Conservation (phyloP, 106 monocot genomes). For the Acorus calamus region DNA sequence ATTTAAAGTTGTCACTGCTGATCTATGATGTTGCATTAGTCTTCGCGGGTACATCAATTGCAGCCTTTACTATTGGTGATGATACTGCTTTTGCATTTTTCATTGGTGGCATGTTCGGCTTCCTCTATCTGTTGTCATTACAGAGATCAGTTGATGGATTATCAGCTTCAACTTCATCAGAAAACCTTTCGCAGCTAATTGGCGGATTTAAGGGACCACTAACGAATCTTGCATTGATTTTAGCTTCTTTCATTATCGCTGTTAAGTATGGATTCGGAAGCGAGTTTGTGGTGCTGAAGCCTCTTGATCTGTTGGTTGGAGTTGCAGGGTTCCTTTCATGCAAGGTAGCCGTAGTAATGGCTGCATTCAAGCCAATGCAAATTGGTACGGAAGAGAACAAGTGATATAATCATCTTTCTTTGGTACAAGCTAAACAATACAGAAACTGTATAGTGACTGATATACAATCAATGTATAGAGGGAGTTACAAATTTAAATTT, state of each 20-base stretch:
- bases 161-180: conserved; percentile 1
- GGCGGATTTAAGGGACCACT: conserved; percentile 31
- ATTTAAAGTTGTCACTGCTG: conserved; percentile 77
- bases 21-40: conserved; percentile 52
- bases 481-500: too few relatives aligned
- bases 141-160: conserved; percentile 65
- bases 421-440: too few relatives aligned
- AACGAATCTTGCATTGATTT: conserved; percentile 23
- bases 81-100: conserved; percentile 37
- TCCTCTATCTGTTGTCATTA: conserved; percentile 43
- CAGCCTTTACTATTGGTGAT: conserved; percentile 15
- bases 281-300: conserved; percentile 19
- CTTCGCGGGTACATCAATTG: conserved; percentile 21
- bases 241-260: conserved; percentile 13
- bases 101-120: conserved; percentile 40
- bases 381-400: not conserved
- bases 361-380: conserved; percentile 59
- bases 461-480: too few relatives aligned
- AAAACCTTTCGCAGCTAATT: conserved; percentile 5
- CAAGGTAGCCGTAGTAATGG: conserved; percentile 54
- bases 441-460: too few relatives aligned
- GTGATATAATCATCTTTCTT: too few relatives aligned
- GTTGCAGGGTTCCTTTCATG: conserved; percentile 60
- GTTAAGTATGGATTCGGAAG: conserved; percentile 33
- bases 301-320: conserved; percentile 46